These are phyloP conservation scores for Metschnikowia shivogae DNA, from an alignment of 805 yeast species.

Conservation along the genomic window DNA sequence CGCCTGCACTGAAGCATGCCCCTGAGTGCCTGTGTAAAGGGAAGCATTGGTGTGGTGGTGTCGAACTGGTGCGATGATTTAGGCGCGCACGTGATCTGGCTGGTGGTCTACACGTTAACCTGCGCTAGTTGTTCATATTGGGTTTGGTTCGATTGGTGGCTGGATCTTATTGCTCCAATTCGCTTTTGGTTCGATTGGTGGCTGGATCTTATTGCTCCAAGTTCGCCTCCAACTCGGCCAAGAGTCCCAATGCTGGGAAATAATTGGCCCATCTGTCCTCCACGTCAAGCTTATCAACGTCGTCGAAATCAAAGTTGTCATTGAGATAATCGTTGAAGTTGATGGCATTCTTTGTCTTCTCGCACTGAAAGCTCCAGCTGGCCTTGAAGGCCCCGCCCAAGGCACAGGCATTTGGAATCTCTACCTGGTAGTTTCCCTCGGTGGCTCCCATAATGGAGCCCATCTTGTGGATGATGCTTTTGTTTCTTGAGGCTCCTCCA, in stretches of 20 bases:
- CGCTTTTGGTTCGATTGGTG: background rate
- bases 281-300: constrained; percentile 40
- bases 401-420: constrained; percentile 87
- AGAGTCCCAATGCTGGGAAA: constrained; percentile 49
- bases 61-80: background rate
- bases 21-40: background rate
- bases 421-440: constrained; percentile 63
- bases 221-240: constrained; percentile 42
- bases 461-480: constrained; percentile 62
- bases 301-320: constrained; percentile 39
- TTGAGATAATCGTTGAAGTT: constrained; percentile 41
- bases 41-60: background rate
- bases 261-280: constrained; percentile 46
- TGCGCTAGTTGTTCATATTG: no score
- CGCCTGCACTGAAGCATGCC: background rate
- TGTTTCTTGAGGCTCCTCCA: constrained; percentile 81
- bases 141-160: no score
- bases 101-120: no score
- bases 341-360: constrained; percentile 30
- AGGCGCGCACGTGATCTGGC: background rate
- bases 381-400: constrained; percentile 88
- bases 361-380: constrained; percentile 56
- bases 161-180: background rate
- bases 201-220: constrained; percentile 9
- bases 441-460: constrained; percentile 66